Evolutionary conservation across 352 stramenopile genomes (phyloP).

Genomic region (Phytophthora sojae): DNA sequence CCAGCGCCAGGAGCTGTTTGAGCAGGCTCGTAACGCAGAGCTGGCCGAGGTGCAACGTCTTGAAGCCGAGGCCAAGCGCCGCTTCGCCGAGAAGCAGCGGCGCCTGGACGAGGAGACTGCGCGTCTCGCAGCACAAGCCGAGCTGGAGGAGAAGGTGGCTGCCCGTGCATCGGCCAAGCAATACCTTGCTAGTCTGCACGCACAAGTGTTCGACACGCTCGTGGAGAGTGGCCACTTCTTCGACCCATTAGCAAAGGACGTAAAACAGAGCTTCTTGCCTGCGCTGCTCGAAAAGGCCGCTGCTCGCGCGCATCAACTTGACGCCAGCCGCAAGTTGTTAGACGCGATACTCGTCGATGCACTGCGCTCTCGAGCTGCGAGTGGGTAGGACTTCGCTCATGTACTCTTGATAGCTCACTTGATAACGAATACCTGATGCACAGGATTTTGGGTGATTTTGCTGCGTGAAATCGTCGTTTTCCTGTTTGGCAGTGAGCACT

Average conservation of each 20-base stretch:
- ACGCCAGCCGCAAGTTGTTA: slow-evolving; percentile 34
- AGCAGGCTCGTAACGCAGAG: slow-evolving; percentile 93
- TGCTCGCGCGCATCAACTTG: slow-evolving; percentile 49
- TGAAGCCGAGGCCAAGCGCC: slow-evolving; percentile 93
- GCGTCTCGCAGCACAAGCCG: slow-evolving; percentile 72
- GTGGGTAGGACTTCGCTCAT: slow-evolving; percentile 11
- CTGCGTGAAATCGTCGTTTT: background rate
- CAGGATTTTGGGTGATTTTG: background rate
- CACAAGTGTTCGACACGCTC: slow-evolving; percentile 88
- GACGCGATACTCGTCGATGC: slow-evolving; percentile 36
- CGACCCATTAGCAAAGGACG: slow-evolving; percentile 87
- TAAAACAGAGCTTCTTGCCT: slow-evolving; percentile 86
- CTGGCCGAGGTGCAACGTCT: slow-evolving; percentile 94
- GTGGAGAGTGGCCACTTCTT: slow-evolving; percentile 90
- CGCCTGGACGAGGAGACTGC: slow-evolving; percentile 85
- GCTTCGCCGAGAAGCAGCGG: slow-evolving; percentile 92
- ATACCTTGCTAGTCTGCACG: slow-evolving; percentile 90
- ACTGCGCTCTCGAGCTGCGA: slow-evolving; percentile 26
- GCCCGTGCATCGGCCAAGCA: slow-evolving; percentile 89
- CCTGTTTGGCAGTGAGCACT: background rate
- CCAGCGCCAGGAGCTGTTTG: slow-evolving; percentile 92
- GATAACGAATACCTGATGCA: slow-evolving; percentile 5
- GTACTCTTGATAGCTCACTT: slow-evolving; percentile 6
- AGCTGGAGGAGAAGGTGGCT: slow-evolving; percentile 94
- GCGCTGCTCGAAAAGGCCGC: slow-evolving; percentile 58